phyloP scores from a whole-genome alignment of 2,329 filamentous ascomycete genomes.

The Diaporthe capsici region DNA sequence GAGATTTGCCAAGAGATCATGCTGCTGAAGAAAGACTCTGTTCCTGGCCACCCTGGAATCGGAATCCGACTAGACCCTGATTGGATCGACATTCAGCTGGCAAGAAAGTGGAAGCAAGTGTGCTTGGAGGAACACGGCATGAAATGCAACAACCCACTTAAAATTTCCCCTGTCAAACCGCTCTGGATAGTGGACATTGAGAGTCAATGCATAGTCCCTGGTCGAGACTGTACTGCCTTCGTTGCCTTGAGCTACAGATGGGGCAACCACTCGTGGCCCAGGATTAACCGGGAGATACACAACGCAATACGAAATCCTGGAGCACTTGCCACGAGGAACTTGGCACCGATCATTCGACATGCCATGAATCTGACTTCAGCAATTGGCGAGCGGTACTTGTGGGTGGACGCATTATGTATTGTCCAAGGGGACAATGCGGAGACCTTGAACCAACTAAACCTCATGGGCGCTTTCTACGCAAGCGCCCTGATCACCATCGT shows the following conservation, averaged over 20 bases:
- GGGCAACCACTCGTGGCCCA: background rate
- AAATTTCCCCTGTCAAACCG: background rate
- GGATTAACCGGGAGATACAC: background rate
- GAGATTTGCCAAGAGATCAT: background rate
- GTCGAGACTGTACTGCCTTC: background rate
- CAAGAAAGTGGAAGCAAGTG: background rate
- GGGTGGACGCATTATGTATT: conserved; percentile 53
- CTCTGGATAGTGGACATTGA: conserved; percentile 10
- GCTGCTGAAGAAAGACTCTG: background rate
- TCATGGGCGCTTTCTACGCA: conserved; percentile 44
- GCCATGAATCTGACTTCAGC: conserved; percentile 10
- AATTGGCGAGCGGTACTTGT: conserved; percentile 49
- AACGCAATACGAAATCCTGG: background rate
- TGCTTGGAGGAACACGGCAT: background rate
- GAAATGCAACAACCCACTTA: background rate
- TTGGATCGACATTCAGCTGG: conserved; percentile 5
- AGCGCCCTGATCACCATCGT: conserved; percentile 45
- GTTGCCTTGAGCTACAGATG: conserved; percentile 30
- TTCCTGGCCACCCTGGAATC: background rate
- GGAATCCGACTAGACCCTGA: background rate
- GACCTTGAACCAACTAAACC: background rate
- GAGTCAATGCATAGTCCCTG: background rate
- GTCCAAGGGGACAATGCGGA: conserved; percentile 45
- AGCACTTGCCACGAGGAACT: conserved; percentile 42
- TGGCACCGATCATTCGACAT: conserved; percentile 43